Base-by-base conservation (phyloP, 768 basidiomycete species). In the Tulasnella sp. region DNA sequence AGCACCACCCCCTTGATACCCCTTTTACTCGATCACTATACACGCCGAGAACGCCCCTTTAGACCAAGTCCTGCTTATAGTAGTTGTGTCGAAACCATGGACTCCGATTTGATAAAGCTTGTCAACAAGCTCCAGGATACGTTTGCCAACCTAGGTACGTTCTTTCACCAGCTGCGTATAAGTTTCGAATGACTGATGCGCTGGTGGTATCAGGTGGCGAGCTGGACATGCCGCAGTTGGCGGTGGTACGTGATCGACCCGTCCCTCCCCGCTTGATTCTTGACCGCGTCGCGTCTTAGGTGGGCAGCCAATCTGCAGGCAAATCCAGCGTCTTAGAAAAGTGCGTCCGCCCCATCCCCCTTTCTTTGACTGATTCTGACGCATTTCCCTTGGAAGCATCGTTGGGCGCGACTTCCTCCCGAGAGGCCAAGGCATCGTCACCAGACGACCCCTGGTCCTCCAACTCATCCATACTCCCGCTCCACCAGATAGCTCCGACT, bases 321-420 rank as follows among this genome's bases (percentile, higher is more conserved):
- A 97, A 96, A 74, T 96, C 92, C 34, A 90, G 88, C 69, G 89
- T 91, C 52, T 78, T 98, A 56, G 93, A 98, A 72, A 98, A 86
- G 91, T 91, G 64, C 65, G 86, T 76, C 42, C 7, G 56, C 46
- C 49, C 57, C 58, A 15, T 48, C 14, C 5, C 11, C 42, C 29
- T 31, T 2, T 19, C 41, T 37, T 29, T 15, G 9, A 3, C 52
- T 35, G 19, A 42, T 21, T 14, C 31, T 40, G 40, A 40, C 45
- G 8, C 31, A 40, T 19, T 50, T 8, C 12, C 23, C 9, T n/a
- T 49, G 62, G 29, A 36, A 89, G 91, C 25, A 96, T 98, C 64
- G 96, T 99, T 61, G 96, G 96, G 52, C 80, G 86, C 59, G 88
- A 90, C 70, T 91, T 89, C 67, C 81, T 90, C 58, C 85, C 87